Evolutionary conservation across 2,329 filamentous ascomycete genomes (phyloP), one percentile per base, ranked within the genome.

Genomic region (Aspergillus sp.): DNA sequence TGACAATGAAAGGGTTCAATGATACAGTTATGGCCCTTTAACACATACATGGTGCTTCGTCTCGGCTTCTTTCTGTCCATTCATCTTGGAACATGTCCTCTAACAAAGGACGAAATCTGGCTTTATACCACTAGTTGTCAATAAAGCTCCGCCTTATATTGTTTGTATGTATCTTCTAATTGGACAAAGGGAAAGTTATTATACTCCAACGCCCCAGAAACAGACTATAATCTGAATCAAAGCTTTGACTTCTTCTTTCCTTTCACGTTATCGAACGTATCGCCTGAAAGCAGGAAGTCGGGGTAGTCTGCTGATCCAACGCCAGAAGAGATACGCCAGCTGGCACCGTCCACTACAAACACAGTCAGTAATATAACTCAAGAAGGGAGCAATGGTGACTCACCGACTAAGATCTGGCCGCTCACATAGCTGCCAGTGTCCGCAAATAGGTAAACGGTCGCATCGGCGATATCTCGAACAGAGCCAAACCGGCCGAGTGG

Each of bases 381-480:
- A 27, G 6, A 23, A 12, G 3, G 15, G 8, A 7, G 33, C 6
- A 21, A 35, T 11, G 15, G 12, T 3, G 25, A 73, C 75, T 56
- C 64, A 77, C 75, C 83, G 33, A 96, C 90, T 37, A 97, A 76
- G 3, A 86, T 84, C 64, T 91, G 87, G 1, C 92, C 95, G 64
- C 90, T 96, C 47, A 98, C 86, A 73, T 90, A 96, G 71, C 88
- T 91, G 1, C 88, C 93, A 0, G 91, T 87, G 46, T 96, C 90
- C 46, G 89, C 90, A 70, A 97, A 95, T 55, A 98, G 74, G 68
- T 87, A 99, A 0, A 98, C 85, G 0, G 93, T 97, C 1, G 93
- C 90, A 74, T 99, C 93, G 0, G 92, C 90, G 68, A 99, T 92
- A 70, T 99, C 93, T 63, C 89, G 89, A 25, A 96, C 86, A 0